Base-by-base conservation (phyloP, 2,329 filamentous ascomycete species). In the Bimuria novae-zelandiae region DNA sequence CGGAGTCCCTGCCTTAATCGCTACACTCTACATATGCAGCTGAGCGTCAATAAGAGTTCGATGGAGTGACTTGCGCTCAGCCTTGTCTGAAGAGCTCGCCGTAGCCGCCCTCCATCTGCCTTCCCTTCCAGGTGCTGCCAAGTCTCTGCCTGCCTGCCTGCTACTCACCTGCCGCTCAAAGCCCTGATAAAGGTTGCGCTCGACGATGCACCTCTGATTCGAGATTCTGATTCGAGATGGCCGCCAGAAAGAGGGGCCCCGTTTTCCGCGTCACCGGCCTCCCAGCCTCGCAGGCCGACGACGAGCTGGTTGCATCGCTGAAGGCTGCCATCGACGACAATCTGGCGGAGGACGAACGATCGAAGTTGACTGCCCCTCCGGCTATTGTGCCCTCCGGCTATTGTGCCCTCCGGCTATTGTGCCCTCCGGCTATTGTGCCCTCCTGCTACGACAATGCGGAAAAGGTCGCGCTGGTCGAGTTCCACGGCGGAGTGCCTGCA, bases 241-340 rank as follows among this genome's bases (percentile, higher is more conserved):
- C 43, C 32, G 12, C 32, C 32, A 27, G 32, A 16, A 49, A 19
- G 6, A 54, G 49, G 37, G 50, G 43, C 40, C 39, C 43, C 19
- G 54, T 57, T 21, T 56, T 56, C 46, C 54, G 54, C 29, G 54
- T 57, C 22, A 54, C 51, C 14, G 54, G 54, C 32, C 55, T 57
- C 6, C 47, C 52, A 49, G 55, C 52, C 52, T 49, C 41, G 41
- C 41, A 52, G 32, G 8, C 51, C 17, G 42, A 55, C 42, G 55
- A 41, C 22, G 52, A 47, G 48, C 52, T 57, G 29, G 33, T 4
- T 39, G n/a, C 25, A 16, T 25, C 19, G 43, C 52, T 57, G 43
- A 49, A 49, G 48, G 36, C 41, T 29, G 30, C 43, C 40, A 57
- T 57, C 48, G 29, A 52, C 40, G 33, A 55, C 14, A 45, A 49